Evolutionary conservation across 441 rosid species (phyloP), one percentile per base, ranked within the genome.

Genomic region (Brassica hybrid): DNA sequence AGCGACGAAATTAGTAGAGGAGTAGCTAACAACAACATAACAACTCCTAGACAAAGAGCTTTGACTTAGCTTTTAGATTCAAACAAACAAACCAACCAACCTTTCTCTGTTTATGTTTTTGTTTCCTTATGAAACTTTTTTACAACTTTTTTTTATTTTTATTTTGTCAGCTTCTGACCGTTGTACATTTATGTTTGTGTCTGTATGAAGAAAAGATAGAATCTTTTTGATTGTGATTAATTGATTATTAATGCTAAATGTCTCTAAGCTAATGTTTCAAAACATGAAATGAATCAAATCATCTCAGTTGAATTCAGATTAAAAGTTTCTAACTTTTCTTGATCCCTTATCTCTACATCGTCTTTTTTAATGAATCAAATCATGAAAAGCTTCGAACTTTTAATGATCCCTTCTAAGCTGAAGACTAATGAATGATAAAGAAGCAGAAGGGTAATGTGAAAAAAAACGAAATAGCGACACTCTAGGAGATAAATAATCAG

Each of bases 1-100:
- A 83, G 88, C 72, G 89, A 80, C 64, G 80, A 72, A 41, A 64
- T 13, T 12, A 73, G 56, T 78, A 73, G 68, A 64, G 52, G 79
- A 71, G 73, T 57, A 66, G 69, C 73, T 67, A 67, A 38, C 66
- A 73, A 74, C 66, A 73, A 64, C 52, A 64, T 57, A 79, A 63
- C 72, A 21, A 64, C 67, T 64, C 68, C 25, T 56, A 65, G 25
- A 52, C 43, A 66, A 27, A 79, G 82, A 59, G 13, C 57, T 74
- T 74, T 79, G 72, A 65, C 23, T 65, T 74, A 43, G 72, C 75
- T 64, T 54, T 69, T 74, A 79, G 82, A 64, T 69, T 69, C 75
- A 70, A 73, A 64, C 75, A 65, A 11, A 69, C 64, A 56, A 62
- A 25, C 36, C 48, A 63, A 27, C 58, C 34, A 41, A 41, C 48